phyloP scores from a whole-genome alignment of 805 yeast genomes.

The Candida dajiaensis region DNA sequence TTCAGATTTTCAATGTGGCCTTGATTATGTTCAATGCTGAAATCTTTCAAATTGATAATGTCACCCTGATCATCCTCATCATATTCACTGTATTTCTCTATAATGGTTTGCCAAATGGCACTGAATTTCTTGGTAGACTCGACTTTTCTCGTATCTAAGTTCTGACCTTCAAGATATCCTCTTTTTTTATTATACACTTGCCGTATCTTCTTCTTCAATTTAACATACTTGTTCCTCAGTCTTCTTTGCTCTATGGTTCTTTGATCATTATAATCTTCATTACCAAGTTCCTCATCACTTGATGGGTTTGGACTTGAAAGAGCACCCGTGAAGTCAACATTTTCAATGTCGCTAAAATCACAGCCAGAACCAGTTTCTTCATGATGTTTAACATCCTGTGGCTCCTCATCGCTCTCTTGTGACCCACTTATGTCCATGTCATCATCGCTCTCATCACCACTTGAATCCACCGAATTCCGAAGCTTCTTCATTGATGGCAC shows the following conservation, averaged over 20 bases:
- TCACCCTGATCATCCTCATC: conserved; percentile 31
- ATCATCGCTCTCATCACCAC: too few relatives aligned
- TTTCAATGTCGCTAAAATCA: not conserved
- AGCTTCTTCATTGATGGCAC: too few relatives aligned
- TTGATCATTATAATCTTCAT: not conserved
- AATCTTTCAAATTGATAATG: conserved; percentile 22
- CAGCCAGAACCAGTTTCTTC: too few relatives aligned
- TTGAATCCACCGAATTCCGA: too few relatives aligned
- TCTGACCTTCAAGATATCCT: conserved; percentile 1
- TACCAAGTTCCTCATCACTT: not conserved
- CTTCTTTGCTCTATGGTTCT: not conserved
- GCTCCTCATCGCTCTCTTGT: too few relatives aligned
- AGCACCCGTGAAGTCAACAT: not conserved
- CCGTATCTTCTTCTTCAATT: conserved; percentile 1
- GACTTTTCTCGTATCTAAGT: conserved; percentile 7
- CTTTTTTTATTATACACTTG: not conserved
- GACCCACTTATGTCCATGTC: too few relatives aligned
- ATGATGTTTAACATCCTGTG: too few relatives aligned
- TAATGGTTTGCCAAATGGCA: conserved; percentile 28
- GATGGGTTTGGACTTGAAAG: not conserved
- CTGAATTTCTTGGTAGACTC: conserved; percentile 21
- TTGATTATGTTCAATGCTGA: conserved; percentile 16
- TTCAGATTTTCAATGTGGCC: conserved; percentile 17
- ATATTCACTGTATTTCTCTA: conserved; percentile 25
- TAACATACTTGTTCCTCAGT: conserved; percentile 1